Percentiles rank a stretch among this genome's conserved stretches.
Conservation (phyloP, 306 rosid species). For the Fragaria iinumae region DNA sequence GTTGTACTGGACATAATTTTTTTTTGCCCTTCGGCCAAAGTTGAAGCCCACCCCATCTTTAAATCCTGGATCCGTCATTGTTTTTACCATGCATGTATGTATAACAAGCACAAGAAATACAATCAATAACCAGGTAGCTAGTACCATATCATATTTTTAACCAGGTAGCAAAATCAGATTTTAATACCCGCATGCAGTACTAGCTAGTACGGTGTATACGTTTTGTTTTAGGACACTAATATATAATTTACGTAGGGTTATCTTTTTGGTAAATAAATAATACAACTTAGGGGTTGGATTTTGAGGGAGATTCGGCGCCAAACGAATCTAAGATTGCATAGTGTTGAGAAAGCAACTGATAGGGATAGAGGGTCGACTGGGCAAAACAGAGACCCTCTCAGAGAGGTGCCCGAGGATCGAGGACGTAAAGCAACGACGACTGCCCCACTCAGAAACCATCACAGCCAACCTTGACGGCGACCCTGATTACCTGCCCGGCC, state of each 20-base stretch:
- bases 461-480: conserved; percentile 37
- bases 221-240: not conserved
- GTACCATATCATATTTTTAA: too few species aligned
- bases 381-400: not conserved
- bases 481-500: conserved; percentile 41
- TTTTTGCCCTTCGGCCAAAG: too few species aligned
- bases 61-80: too few species aligned
- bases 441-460: conserved; percentile 26
- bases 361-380: conserved; percentile 16
- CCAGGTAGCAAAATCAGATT: too few species aligned
- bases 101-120: too few species aligned
- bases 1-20: too few species aligned
- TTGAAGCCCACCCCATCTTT: too few species aligned
- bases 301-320: conserved; percentile 30
- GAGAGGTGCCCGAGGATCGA: conserved; percentile 42
- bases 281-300: not conserved
- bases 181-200: too few species aligned
- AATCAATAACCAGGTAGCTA: too few species aligned
- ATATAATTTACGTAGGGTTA: not conserved
- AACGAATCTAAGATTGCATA: conserved; percentile 8
- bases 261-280: not conserved
- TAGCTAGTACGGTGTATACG: too few species aligned
- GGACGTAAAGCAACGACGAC: conserved; percentile 27
- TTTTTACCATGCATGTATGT: too few species aligned
- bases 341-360: conserved; percentile 24